Conservation (phyloP, 257 asterid genomes). For the Solanum clarkiae region DNA sequence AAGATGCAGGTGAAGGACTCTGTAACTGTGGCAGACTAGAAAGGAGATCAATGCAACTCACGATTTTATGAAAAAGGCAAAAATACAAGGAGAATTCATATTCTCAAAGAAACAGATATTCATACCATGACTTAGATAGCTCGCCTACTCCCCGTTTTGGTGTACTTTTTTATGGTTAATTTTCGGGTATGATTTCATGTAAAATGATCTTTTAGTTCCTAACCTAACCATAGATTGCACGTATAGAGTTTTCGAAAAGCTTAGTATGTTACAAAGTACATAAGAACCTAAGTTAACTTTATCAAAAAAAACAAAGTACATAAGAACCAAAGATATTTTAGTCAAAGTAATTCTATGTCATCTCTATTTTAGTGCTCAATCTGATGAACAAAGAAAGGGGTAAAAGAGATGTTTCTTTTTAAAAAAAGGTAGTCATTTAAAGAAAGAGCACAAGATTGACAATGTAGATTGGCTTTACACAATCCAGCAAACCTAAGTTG, state of each 20-base stretch:
- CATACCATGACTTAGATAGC: neutral
- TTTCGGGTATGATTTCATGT: neutral
- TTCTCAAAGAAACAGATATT: neutral
- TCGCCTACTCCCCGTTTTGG: neutral
- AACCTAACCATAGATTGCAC: neutral
- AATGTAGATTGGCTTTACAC: neutral
- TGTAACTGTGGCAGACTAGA: neutral
- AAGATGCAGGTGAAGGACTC: neutral
- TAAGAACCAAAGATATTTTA: neutral
- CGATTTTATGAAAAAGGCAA: neutral
- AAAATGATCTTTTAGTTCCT: neutral
- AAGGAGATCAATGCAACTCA: neutral
- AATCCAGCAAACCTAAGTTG: neutral
- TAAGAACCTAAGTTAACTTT: neutral
- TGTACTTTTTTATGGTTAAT: neutral
- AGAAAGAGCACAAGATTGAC: neutral
- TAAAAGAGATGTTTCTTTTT: neutral
- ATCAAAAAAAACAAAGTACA: neutral
- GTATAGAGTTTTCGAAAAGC: neutral
- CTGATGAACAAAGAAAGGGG: neutral
- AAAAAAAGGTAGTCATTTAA: neutral
- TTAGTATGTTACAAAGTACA: neutral
- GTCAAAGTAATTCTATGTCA: neutral
- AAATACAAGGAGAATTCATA: neutral
- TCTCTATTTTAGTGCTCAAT: neutral